Conservation (phyloP, 1,139 yeast genomes). For the Scheffersomyces lignicola region DNA sequence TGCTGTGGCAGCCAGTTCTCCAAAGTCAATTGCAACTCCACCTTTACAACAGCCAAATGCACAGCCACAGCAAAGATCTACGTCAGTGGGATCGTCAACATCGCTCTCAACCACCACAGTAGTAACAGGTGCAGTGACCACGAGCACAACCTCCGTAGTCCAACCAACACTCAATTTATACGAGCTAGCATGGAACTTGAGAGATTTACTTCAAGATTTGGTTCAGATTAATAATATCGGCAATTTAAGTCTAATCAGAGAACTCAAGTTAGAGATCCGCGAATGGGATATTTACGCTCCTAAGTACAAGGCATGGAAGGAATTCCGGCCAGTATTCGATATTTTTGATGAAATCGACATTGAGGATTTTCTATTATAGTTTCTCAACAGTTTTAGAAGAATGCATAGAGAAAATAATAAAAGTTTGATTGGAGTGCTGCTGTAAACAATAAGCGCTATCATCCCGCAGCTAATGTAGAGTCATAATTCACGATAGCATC, state of each 20-base stretch:
- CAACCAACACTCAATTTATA: conserved; percentile 14
- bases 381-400: too few species aligned
- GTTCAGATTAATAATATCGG: conserved; percentile 39
- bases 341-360: conserved; percentile 34
- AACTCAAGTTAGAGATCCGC: conserved; percentile 32
- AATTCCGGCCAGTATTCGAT: conserved; percentile 27
- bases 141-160: conserved; percentile 7
- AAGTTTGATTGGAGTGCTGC: not conserved
- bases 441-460: not conserved
- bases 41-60: too few species aligned
- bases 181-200: conserved; percentile 40
- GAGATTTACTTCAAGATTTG: conserved; percentile 39
- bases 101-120: conserved; percentile 1
- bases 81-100: conserved; percentile 2
- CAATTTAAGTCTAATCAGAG: conserved; percentile 25
- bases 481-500: not conserved
- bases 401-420: not conserved
- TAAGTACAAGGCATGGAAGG: conserved; percentile 41
- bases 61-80: too few species aligned
- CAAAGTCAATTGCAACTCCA: conserved; percentile 8
- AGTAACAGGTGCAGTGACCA: not conserved
- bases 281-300: conserved; percentile 42
- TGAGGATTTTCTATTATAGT: conserved; percentile 29
- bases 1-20: not conserved
- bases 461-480: too few species aligned